Base-by-base conservation (phyloP, 2,329 filamentous ascomycete genomes). In the Diaporthe citrichinensis region DNA sequence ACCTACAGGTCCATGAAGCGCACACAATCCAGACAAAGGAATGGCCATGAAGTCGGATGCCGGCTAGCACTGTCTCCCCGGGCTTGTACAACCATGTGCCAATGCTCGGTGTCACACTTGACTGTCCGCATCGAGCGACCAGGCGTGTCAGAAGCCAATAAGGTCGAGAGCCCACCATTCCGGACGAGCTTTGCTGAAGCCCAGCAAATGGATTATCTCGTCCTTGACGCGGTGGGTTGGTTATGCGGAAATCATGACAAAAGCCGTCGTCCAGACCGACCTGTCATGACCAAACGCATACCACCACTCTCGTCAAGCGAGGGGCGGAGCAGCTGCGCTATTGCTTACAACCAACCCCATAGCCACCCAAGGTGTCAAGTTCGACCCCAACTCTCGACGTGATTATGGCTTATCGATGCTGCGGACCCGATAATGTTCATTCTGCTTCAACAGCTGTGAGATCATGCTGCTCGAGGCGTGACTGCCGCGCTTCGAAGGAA, bases 301-400 rank as follows among this genome's bases (percentile, higher is more conserved):
- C 58, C 58, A 53, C 58, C 36, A n/a, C 28, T 10, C 31, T 7
- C 49, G 25, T 55, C 41, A 73, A 69, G 65, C 65, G 71, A 65
- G 71, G 34, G 71, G 71, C 71, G 49, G 58, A 73, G 71, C 58
- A 39, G 57, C 59, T 49, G 34, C 36, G 46, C 71, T 65, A 46
- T 57, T 65, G 46, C 58, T 55, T 15, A 12, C 34, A 73, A 5
- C 34, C 49, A 41, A 20, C 41, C 58, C 20, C 20, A 23, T 41
- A 65, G 71, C 71, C 71, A 73, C 71, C 49, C 5, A 51, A 65
- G 20, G 15, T 31, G 41, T 49, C 49, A 44, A 59, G 34, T 44
- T 65, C 46, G 49, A 41, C 71, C 39, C 71, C n/a, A 65, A 49
- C 49, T 36, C 31, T 44, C 46, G 34, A 44, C 25, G 28, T n/a